Conservation (phyloP, 257 asterid genomes). For the Schizonepeta tenuifolia region DNA sequence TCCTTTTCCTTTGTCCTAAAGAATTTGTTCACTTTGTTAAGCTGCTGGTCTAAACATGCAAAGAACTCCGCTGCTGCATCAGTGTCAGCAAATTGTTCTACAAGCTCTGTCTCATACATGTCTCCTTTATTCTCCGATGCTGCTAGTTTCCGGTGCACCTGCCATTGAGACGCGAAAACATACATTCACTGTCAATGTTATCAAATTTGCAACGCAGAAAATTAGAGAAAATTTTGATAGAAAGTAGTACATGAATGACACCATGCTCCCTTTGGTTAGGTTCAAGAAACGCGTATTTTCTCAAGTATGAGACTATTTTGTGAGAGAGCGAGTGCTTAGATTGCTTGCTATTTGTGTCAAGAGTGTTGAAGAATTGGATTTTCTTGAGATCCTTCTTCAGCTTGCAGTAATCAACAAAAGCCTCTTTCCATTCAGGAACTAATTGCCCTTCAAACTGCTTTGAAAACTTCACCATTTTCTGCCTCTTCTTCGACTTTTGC, state of each 20-base stretch:
- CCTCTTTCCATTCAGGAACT: slow-evolving; percentile 97
- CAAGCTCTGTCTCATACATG: slow-evolving; percentile 74
- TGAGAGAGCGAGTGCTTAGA: slow-evolving; percentile 28
- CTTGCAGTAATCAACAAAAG: slow-evolving; percentile 83
- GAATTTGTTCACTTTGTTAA: slow-evolving; percentile 88
- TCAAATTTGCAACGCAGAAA: neutral
- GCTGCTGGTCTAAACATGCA: slow-evolving; percentile 71
- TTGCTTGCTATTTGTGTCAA: slow-evolving; percentile 24
- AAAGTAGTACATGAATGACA: slow-evolving; percentile 58
- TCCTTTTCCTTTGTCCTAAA: slow-evolving; percentile 74
- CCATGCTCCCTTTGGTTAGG: slow-evolving; percentile 50
- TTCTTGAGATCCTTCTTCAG: slow-evolving; percentile 82
- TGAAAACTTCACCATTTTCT: slow-evolving; percentile 77
- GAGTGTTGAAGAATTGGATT: slow-evolving; percentile 49
- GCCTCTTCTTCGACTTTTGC: neutral
- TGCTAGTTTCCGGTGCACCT: slow-evolving; percentile 75
- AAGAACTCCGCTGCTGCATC: slow-evolving; percentile 78
- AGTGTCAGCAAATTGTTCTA: slow-evolving; percentile 69
- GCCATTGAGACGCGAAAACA: neutral
- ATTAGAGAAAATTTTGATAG: neutral
- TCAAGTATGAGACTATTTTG: slow-evolving; percentile 41
- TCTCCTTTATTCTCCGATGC: slow-evolving; percentile 55
- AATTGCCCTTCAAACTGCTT: slow-evolving; percentile 90
- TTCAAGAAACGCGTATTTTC: slow-evolving; percentile 43
- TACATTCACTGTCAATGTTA: neutral